Percentiles rank a stretch among this genome's conserved stretches.
Conservation (phyloP, 1,284 basidiomycete species). For the Melampsora americana region DNA sequence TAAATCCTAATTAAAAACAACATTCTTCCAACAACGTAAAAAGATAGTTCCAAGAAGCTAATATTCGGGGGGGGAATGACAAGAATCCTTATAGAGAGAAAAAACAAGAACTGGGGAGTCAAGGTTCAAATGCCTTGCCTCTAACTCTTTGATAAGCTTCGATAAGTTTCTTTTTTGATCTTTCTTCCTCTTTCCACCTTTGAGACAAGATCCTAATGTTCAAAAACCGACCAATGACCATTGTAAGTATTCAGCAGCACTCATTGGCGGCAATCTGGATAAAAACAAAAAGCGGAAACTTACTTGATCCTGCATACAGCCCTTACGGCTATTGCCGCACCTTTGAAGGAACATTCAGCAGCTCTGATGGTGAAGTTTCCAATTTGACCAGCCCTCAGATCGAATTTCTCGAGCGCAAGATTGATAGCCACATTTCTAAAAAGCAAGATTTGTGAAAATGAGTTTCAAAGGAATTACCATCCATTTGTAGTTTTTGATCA, state of each 20-base stretch:
- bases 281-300: neutral
- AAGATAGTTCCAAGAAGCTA: neutral
- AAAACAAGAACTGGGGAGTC: neutral
- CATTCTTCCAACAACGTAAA: neutral
- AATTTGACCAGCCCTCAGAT: slow-evolving; percentile 10
- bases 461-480: neutral
- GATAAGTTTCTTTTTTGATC: slow-evolving; percentile 36
- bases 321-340: slow-evolving; percentile 21
- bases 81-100: no score
- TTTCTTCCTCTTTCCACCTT: slow-evolving; percentile 29
- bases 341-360: slow-evolving; percentile 20
- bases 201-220: slow-evolving; percentile 31
- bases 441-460: neutral
- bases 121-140: slow-evolving; percentile 34
- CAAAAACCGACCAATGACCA: neutral
- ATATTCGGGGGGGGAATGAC: no score
- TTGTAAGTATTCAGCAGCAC: neutral
- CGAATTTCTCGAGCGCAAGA: slow-evolving; percentile 35
- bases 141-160: slow-evolving; percentile 37
- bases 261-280: neutral
- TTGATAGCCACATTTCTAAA: slow-evolving; percentile 40
- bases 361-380: slow-evolving; percentile 29
- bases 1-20: neutral
- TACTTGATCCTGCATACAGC: slow-evolving; percentile 38
- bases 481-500: neutral